Conservation (phyloP, 257 asterid genomes). For the Coffea canephora region DNA sequence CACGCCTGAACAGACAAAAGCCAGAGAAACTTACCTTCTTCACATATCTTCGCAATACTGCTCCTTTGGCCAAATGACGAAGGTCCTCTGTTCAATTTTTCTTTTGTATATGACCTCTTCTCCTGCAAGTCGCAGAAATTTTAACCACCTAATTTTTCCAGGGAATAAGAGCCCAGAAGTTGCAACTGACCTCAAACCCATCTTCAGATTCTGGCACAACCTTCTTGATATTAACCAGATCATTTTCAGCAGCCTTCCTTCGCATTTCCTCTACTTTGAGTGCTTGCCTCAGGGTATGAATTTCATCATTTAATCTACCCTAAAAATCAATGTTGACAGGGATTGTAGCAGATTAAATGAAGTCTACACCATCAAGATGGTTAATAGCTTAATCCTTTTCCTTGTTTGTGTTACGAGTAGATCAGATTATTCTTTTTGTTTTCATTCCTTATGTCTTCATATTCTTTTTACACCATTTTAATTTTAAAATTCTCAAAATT, state of each 20-base stretch:
- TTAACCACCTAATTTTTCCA: conserved; percentile 8
- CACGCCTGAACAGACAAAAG: neutral
- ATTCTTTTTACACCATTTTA: neutral
- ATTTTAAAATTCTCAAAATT: neutral
- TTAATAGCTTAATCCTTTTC: neutral
- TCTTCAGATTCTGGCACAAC: conserved; percentile 82
- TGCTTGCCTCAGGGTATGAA: conserved; percentile 47
- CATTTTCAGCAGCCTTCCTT: conserved; percentile 71
- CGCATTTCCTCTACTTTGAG: conserved; percentile 63
- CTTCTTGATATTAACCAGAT: conserved; percentile 53
- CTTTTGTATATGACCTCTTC: conserved; percentile 60
- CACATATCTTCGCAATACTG: conserved; percentile 81
- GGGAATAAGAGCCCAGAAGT: conserved; percentile 9
- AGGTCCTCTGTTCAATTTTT: conserved; percentile 41
- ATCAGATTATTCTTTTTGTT: neutral
- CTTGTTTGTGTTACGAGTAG: neutral
- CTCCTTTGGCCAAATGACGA: conserved; percentile 62
- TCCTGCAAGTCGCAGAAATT: conserved; percentile 47
- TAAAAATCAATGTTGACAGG: conserved; percentile 24
- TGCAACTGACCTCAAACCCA: conserved; percentile 67
- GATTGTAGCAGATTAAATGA: conserved; percentile 14
- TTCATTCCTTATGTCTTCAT: neutral
- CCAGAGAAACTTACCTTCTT: conserved; percentile 66
- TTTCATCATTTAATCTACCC: conserved; percentile 53
- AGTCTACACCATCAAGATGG: conserved; percentile 16